Percentiles rank a stretch among this genome's conserved stretches.
Evolutionary conservation across 345 rosid species (phyloP).

Genomic region (Ceriops decandra): DNA sequence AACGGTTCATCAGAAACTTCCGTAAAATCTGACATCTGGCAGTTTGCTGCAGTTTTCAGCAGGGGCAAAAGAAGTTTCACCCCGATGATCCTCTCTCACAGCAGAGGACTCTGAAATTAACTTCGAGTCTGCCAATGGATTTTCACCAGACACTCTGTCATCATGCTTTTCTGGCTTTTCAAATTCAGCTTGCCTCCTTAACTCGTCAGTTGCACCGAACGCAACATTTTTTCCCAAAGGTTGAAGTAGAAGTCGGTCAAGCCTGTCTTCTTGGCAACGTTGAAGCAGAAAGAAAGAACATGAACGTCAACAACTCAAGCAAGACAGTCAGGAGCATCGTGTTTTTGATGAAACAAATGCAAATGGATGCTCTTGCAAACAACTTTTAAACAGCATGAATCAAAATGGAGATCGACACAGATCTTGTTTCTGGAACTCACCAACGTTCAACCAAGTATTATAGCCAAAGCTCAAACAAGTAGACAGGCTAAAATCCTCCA

Average conservation of each 20-base stretch:
- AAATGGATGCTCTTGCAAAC: neutral
- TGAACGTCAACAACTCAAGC: neutral
- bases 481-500: too few relatives aligned
- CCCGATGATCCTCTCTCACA: conserved; percentile 21
- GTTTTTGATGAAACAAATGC: neutral
- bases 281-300: conserved; percentile 14
- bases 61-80: conserved; percentile 23
- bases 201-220: conserved; percentile 53
- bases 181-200: conserved; percentile 37
- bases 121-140: conserved; percentile 17
- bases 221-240: conserved; percentile 25
- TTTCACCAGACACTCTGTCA: conserved; percentile 24
- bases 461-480: too few relatives aligned
- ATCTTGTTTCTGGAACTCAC: too few relatives aligned
- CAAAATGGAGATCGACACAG: too few relatives aligned
- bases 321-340: neutral
- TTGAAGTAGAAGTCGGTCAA: conserved; percentile 83
- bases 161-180: conserved; percentile 37
- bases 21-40: conserved; percentile 30
- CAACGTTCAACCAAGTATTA: too few relatives aligned
- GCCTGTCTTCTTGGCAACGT: conserved; percentile 88
- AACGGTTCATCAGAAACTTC: conserved; percentile 20
- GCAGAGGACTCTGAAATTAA: conserved; percentile 21
- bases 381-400: neutral
- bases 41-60: conserved; percentile 4